Base-by-base conservation (phyloP, 192 early-diverging fungal species). In the Podila horticola region DNA sequence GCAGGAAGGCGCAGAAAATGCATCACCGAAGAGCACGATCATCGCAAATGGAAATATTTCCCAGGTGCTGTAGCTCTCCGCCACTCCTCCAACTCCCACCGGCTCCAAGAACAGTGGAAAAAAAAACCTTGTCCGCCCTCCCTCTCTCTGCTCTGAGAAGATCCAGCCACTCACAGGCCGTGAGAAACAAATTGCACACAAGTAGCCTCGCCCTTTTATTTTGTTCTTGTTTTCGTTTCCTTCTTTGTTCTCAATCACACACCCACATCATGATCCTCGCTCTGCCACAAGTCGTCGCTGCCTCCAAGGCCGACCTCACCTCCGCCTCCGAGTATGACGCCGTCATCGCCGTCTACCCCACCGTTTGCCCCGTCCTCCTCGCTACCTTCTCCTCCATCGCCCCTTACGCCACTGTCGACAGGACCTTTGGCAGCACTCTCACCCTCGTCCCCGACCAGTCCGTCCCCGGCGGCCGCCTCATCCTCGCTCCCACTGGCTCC, bases 401-500 rank as follows among this genome's bases (percentile, higher is more conserved):
- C 50, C 36, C 59, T 31, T 72, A 70, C 34, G 50, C 73, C 26
- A 58, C 73, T 10, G 58, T 83, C 58, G 88, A 89, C 55, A 75
- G 84, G 50, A 70, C 68, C 12, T 89, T 89, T 71, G 88, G 88
- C 15, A 66, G 69, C 12, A 58, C 36, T 4, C 51, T 87, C 22
- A 71, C 82, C 41, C 5, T 85, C 30, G 68, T 85, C 11, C 64
- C 81, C 20, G 84, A 85, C 41, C 65, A 67, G 48, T 66, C 75
- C n/a, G 91, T 88, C 17, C 90, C 90, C 31, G 90, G 91, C 52
- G 84, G 85, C 5, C 89, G 93, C 30, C 72, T 94, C 29, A 84
- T 96, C 19, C 71, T 94, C n/a, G 89, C 90, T 8, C 94, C 95
- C n/a, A 93, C 90, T 31, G 94, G 92, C 30, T 87, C 90, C 15